Conservation (phyloP, 495 filamentous ascomycete species). For the Penicillium desertorum region DNA sequence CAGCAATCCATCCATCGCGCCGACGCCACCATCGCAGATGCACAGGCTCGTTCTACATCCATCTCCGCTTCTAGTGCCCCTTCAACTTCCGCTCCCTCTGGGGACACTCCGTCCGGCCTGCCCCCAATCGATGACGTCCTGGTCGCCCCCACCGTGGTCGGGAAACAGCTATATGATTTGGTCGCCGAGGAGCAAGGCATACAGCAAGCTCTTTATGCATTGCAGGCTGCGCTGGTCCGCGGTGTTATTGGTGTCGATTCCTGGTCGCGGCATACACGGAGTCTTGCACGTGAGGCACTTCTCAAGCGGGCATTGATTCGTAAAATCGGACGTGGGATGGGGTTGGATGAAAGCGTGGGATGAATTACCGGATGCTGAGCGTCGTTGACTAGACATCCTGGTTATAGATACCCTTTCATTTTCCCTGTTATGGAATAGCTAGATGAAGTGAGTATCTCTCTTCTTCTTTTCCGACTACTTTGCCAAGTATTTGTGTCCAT, state of each 20-base stretch:
- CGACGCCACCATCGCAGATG: conserved; percentile 71
- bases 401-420: conserved; percentile 22
- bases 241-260: conserved; percentile 77
- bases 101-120: conserved; percentile 37
- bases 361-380: conserved; percentile 1
- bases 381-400: not conserved
- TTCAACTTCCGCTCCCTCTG: conserved; percentile 12
- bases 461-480: not conserved
- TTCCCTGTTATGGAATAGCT: not conserved
- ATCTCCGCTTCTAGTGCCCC: conserved; percentile 34
- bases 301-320: conserved; percentile 83
- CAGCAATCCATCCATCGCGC: conserved; percentile 74
- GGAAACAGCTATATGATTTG: conserved; percentile 84
- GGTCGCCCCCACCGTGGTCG: conserved; percentile 91
- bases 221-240: conserved; percentile 77
- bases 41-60: conserved; percentile 47
- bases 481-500: not conserved
- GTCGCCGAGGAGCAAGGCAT: conserved; percentile 83
- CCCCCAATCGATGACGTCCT: conserved; percentile 83
- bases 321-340: conserved; percentile 89
- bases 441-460: not conserved
- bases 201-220: conserved; percentile 79
- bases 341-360: conserved; percentile 44
- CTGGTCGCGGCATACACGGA: conserved; percentile 80
- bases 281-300: conserved; percentile 83